Evolutionary conservation across 495 filamentous ascomycete genomes (phyloP), one percentile per base, ranked within the genome.

Genomic region (Neurospora sp.): DNA sequence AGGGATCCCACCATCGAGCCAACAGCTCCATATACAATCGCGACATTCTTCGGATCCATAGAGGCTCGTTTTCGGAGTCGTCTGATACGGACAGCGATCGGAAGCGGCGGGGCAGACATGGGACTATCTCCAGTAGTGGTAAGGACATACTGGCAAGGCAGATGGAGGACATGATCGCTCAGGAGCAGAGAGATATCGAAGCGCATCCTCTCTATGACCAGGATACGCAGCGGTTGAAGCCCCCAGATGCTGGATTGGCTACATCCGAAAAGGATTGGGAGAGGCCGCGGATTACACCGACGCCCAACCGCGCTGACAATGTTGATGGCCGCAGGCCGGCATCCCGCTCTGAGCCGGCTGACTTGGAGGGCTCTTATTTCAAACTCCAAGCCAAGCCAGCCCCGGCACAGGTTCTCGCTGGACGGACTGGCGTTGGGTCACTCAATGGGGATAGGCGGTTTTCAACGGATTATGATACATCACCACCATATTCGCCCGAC

Each of bases 111-210:
- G 76, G 42, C 20, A 82, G 83, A 40, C 78, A 62, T 18, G 80
- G 78, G 23, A 85, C 79, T 11, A 81, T 84, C 20, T 82, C 75
- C 69, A 77, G 82, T 74, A 78, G 75, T 59, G 80, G 86, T 41
- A 88, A 81, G 73, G 88, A 88, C 39, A 84, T 90, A 16, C 81
- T 93, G 8, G 89, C 90, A 72, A 90, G 89, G 76, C 90, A 91
- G 74, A 90, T 93, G 88, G 84, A 86, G 75, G 84, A 89, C n/a
- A 86, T 91, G 83, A 81, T 91, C 14, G 87, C 83, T 5, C 85
- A 81, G 44, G 89, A 90, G 75, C 80, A 81, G 27, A 75, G 78
- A 31, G 84, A 84, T 6, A 80, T 79, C 31, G 79, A 83, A 70
- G 72, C 74, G 23, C 73, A 75, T 41, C 74, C 74, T 35, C 71